Evolutionary conservation across 768 basidiomycete species (phyloP).

Genomic region (Tulasnella sp.): DNA sequence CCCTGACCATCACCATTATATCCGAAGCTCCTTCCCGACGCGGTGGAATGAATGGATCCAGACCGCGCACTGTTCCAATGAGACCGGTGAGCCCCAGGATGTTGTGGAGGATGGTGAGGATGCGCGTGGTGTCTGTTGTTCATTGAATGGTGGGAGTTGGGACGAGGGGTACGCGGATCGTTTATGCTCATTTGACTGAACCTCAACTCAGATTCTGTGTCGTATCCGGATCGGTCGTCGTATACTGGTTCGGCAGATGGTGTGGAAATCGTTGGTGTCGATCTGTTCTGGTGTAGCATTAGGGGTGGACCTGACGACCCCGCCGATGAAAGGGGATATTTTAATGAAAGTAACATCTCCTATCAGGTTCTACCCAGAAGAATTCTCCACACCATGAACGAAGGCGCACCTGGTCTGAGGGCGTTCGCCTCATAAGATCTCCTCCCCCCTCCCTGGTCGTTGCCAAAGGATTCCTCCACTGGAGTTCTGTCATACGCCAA

Average conservation of each 20-base stretch:
- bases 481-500: no score
- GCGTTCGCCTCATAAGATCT: no score
- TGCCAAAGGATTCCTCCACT: no score
- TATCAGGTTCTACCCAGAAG: no score
- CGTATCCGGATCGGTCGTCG: slow-evolving; percentile 13
- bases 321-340: no score
- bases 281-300: slow-evolving; percentile 1
- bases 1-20: neutral
- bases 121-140: neutral
- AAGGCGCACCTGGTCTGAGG: no score
- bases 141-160: neutral
- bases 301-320: slow-evolving; percentile 4
- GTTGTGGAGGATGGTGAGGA: neutral
- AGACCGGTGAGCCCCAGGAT: slow-evolving; percentile 26
- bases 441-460: no score
- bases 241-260: neutral
- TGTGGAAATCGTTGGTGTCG: slow-evolving; percentile 1
- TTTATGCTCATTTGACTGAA: slow-evolving; percentile 32
- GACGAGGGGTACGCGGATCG: neutral
- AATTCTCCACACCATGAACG: no score
- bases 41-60: slow-evolving; percentile 5
- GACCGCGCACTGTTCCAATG: neutral
- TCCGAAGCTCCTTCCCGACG: neutral
- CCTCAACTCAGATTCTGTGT: slow-evolving; percentile 30
- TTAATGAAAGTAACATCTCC: no score